Evolutionary conservation across 164 flowering plant genomes (phyloP), one percentile per base, ranked within the genome.

Genomic region (Berberis thunbergii): DNA sequence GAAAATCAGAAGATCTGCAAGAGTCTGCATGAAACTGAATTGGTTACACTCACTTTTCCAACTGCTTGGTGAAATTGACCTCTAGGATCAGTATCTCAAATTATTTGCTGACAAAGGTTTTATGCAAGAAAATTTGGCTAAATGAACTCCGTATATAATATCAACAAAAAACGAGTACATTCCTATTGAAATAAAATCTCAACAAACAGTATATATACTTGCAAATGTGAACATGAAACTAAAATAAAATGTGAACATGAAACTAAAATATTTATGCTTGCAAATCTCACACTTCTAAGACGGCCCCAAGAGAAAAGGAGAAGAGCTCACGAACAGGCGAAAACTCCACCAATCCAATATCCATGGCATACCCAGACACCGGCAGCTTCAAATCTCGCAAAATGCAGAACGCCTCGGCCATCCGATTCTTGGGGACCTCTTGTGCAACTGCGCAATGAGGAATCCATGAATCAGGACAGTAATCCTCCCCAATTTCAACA

Each of bases 331-430:
- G 85, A 45, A 78, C 96, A 1, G 97, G 98, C 44, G 91, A 82
- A 65, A 78, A 86, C 82, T 94, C 98, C 60, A 94, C 97, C 74
- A 94, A 64, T 8, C 95, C 97, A 64, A 94, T 78, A 69, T 94
- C 97, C 89, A 86, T 81, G 0, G 79, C 97, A 71, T 88, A 91
- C 53, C 97, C 98, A 69, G 73, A 63, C 57, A 94, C 95, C 0
- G 98, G 98, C 74, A 94, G 69, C 80, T 94, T 94, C 89, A 94
- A 73, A 65, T 94, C 98, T 26, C 90, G 67, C 68, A 94, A 70
- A 50, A 87, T 80, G 62, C 80, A 74, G 64, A 91, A 88, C 0
- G 95, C 95, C 79, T 91, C 98, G 0, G 82, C 95, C 80, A 91
- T 76, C 43, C 97, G 77, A 57, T 64, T 60, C 76, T 76, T 81